A percentile compares a stretch with the other conserved stretches of the same genome.
Evolutionary conservation across 805 yeast genomes (phyloP).

Genomic region (Spathaspora passalidarum): DNA sequence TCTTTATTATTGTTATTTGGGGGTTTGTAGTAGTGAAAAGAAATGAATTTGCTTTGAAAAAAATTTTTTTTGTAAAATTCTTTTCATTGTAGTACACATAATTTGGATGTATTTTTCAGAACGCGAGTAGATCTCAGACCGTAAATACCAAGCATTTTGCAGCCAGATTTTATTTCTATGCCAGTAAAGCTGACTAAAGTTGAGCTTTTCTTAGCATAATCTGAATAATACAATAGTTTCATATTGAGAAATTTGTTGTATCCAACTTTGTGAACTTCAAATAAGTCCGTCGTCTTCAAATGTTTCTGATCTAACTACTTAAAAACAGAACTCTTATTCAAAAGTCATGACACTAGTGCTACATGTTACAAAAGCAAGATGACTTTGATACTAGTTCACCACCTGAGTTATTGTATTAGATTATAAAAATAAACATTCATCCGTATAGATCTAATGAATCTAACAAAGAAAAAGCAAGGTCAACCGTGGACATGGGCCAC

Average conservation of each 20-base stretch:
- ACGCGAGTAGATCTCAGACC: neutral
- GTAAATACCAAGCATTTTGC: neutral
- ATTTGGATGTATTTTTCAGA: neutral
- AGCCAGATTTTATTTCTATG: too few relatives aligned
- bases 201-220: too few relatives aligned
- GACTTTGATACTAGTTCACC: slow-evolving; percentile 35
- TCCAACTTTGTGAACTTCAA: slow-evolving; percentile 36
- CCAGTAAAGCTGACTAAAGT: too few relatives aligned
- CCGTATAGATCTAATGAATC: slow-evolving; percentile 15
- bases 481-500: slow-evolving; percentile 25
- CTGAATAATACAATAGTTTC: too few relatives aligned
- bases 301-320: slow-evolving; percentile 31
- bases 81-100: neutral
- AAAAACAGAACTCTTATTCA: slow-evolving; percentile 46
- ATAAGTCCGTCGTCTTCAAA: slow-evolving; percentile 58
- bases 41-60: neutral
- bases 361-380: slow-evolving; percentile 57
- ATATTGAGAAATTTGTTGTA: too few relatives aligned
- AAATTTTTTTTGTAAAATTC: slow-evolving; percentile 3
- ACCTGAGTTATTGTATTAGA: slow-evolving; percentile 33
- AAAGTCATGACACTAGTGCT: slow-evolving; percentile 59
- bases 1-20: neutral
- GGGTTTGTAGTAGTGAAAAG: slow-evolving; percentile 2
- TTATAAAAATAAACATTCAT: slow-evolving; percentile 17
- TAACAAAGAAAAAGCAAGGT: slow-evolving; percentile 21